phyloP scores from a whole-genome alignment of 495 filamentous ascomycete species.

The Lasiosphaeria hispida region DNA sequence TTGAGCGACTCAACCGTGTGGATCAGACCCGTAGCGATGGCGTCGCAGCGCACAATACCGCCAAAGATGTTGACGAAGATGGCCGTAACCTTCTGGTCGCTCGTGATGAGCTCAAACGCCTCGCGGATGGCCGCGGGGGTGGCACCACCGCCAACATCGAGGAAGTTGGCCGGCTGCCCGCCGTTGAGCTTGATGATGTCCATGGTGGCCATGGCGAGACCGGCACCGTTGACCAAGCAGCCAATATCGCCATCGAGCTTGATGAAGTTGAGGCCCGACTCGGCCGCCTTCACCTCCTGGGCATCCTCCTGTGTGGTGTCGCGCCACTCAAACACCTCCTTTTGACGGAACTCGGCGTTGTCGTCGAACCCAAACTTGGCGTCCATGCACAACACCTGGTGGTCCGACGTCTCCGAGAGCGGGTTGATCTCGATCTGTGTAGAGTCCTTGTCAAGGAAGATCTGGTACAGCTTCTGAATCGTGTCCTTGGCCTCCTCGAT shows the following conservation, averaged over 20 bases:
- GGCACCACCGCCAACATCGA: conserved; percentile 96
- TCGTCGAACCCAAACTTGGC: conserved; percentile 98
- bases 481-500: conserved; percentile 89
- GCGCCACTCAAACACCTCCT: conserved; percentile 91
- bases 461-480: conserved; percentile 97
- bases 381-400: conserved; percentile 97
- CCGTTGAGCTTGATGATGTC: conserved; percentile 99
- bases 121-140: conserved; percentile 95
- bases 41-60: conserved; percentile 96
- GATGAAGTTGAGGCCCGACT: conserved; percentile 97
- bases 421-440: conserved; percentile 99
- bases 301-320: conserved; percentile 94
- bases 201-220: conserved; percentile 99
- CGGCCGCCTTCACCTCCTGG: conserved; percentile 93
- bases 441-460: conserved; percentile 96
- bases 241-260: conserved; percentile 99
- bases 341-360: conserved; percentile 96
- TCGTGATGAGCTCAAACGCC: conserved; percentile 97
- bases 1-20: conserved; percentile 90
- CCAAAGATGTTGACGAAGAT: conserved; percentile 99
- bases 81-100: conserved; percentile 95
- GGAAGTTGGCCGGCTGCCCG: conserved; percentile 93
- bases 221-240: conserved; percentile 97
- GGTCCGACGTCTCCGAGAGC: conserved; percentile 92
- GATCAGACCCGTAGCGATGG: conserved; percentile 95